Evolutionary conservation across 305 asterid genomes (phyloP).

Genomic region (Fraxinus nigra): DNA sequence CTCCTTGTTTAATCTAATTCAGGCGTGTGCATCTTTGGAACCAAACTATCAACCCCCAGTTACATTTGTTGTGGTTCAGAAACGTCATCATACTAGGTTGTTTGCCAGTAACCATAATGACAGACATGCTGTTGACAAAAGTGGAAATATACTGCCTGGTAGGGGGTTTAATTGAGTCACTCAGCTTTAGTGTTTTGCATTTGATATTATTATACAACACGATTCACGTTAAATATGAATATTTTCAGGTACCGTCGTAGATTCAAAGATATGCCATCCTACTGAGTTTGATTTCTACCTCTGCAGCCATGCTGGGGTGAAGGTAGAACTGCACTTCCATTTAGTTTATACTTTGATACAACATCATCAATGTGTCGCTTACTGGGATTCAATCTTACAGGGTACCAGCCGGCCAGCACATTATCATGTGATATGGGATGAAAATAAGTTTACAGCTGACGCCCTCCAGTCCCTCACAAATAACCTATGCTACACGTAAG

Average conservation of each 20-base stretch:
- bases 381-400: conserved; percentile 27
- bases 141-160: conserved; percentile 85
- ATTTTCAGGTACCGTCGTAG: conserved; percentile 79
- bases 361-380: background rate
- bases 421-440: conserved; percentile 91
- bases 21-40: conserved; percentile 50
- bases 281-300: conserved; percentile 93
- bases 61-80: conserved; percentile 46
- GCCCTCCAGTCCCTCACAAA: conserved; percentile 75
- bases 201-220: background rate
- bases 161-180: background rate
- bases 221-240: background rate
- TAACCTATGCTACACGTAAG: conserved; percentile 89
- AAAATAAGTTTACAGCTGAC: conserved; percentile 77
- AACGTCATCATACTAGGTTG: conserved; percentile 61
- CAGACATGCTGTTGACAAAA: conserved; percentile 56
- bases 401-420: conserved; percentile 96
- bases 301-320: conserved; percentile 97
- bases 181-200: background rate
- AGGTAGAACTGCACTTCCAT: conserved; percentile 38
- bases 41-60: conserved; percentile 46
- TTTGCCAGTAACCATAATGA: conserved; percentile 79
- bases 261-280: conserved; percentile 92
- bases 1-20: background rate
- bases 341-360: background rate